A percentile compares a stretch with the other conserved stretches of the same genome.
These are phyloP conservation scores for Pythium phragmiticola DNA, from an alignment of 352 stramenopile species.

Conservation along the genomic window DNA sequence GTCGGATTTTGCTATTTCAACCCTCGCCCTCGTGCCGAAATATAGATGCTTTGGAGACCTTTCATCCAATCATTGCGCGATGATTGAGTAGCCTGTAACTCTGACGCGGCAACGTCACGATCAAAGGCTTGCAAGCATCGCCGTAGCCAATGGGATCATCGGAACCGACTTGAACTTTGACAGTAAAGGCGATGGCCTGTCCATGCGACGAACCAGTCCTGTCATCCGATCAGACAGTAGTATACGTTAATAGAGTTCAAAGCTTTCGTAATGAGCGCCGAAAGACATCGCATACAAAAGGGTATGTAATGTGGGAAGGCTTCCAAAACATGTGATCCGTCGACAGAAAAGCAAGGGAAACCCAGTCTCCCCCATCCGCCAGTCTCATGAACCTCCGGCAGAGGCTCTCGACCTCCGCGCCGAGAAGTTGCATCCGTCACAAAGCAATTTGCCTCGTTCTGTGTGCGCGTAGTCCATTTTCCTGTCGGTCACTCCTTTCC, in stretches of 20 bases:
- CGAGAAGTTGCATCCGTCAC: neutral
- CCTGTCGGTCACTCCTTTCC: neutral
- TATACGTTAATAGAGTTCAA: neutral
- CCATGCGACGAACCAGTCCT: neutral
- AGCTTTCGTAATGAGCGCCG: neutral
- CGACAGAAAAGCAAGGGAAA: neutral
- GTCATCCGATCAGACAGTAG: conserved; percentile 12
- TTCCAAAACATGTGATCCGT: conserved; percentile 5
- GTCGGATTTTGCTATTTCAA: neutral
- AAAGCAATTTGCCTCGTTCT: conserved; percentile 21
- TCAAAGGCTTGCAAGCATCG: neutral
- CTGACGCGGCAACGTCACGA: conserved; percentile 28
- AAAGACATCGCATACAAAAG: neutral
- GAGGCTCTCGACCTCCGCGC: conserved; percentile 1
- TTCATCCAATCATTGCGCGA: conserved; percentile 20
- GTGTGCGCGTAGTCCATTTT: neutral
- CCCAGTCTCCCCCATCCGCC: too few relatives aligned
- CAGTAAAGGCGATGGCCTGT: neutral
- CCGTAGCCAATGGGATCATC: conserved; percentile 17
- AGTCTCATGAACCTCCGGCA: conserved; percentile 11
- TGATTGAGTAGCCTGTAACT: neutral
- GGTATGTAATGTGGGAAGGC: conserved; percentile 7
- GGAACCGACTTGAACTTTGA: conserved; percentile 18
- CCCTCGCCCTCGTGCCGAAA: conserved; percentile 12
- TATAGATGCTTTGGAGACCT: conserved; percentile 10